phyloP scores from a whole-genome alignment of 129 eudicot species.

The Mikania micrantha region DNA sequence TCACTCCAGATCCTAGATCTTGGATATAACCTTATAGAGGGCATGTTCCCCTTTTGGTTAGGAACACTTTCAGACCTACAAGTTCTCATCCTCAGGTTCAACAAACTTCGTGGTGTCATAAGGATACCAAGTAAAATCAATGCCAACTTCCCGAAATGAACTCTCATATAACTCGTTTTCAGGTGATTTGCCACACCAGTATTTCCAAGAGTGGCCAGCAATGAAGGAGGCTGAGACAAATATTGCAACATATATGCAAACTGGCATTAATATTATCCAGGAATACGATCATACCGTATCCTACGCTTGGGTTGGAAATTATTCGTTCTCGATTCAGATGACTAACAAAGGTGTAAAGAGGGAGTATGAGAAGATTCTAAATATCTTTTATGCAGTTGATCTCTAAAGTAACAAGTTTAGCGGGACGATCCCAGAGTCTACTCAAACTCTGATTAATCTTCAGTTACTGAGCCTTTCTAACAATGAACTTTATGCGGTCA shows the following conservation, averaged over 20 bases:
- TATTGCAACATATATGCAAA: background rate
- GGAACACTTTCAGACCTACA: conserved; percentile 16
- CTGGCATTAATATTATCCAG: background rate
- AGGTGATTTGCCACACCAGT: conserved; percentile 10
- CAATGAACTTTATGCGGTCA: conserved; percentile 18
- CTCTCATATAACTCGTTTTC: conserved; percentile 28
- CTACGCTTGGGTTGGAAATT: background rate
- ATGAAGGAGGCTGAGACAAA: conserved; percentile 9
- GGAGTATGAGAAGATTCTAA: conserved; percentile 5
- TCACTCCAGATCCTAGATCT: conserved; percentile 17
- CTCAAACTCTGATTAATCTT: conserved; percentile 6
- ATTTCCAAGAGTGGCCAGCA: conserved; percentile 5
- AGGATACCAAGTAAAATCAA: background rate
- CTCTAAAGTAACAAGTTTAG: conserved; percentile 32
- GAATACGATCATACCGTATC: background rate
- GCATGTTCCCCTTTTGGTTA: conserved; percentile 18
- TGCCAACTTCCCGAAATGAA: conserved; percentile 16
- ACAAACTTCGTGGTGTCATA: conserved; percentile 19
- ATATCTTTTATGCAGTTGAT: conserved; percentile 19
- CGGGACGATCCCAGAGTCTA: conserved; percentile 24
- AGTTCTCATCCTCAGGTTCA: conserved; percentile 19
- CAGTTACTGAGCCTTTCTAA: conserved; percentile 30
- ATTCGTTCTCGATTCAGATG: background rate
- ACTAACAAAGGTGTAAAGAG: conserved; percentile 11
- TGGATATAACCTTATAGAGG: conserved; percentile 19